Percentiles rank a stretch among this genome's conserved stretches.
Evolutionary conservation across 129 eudicot genomes (phyloP).

Genomic region (Smallanthus sonchifolius): DNA sequence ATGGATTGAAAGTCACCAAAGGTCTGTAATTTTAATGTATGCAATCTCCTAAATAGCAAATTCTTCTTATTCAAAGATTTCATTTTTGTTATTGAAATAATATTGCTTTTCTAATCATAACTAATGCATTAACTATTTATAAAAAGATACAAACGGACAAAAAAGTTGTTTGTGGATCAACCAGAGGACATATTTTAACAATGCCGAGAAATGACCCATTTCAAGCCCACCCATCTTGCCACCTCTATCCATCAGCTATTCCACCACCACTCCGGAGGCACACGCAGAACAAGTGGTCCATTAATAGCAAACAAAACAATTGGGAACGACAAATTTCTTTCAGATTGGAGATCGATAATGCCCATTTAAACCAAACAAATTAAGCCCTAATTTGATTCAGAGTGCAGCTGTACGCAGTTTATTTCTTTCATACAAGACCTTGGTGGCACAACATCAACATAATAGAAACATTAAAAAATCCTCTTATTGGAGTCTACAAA

Average conservation of each 20-base stretch:
- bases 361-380: neutral
- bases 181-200: neutral
- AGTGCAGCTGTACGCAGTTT: neutral
- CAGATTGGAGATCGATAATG: neutral
- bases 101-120: neutral
- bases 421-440: neutral
- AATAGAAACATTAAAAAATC: neutral
- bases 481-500: neutral
- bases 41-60: neutral
- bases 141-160: neutral
- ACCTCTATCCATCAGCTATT: neutral
- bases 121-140: neutral
- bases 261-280: conserved; percentile 1
- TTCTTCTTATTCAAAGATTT: neutral
- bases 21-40: neutral
- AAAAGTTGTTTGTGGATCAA: neutral
- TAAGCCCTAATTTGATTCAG: neutral
- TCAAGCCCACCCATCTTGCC: neutral
- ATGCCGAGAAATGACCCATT: neutral
- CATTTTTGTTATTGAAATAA: neutral
- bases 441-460: neutral
- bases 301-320: neutral
- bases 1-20: neutral
- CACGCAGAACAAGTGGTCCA: neutral
- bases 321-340: neutral